Evolutionary conservation across 306 rosid species (phyloP), one percentile per base, ranked within the genome.

Genomic region (Prunus davidiana): DNA sequence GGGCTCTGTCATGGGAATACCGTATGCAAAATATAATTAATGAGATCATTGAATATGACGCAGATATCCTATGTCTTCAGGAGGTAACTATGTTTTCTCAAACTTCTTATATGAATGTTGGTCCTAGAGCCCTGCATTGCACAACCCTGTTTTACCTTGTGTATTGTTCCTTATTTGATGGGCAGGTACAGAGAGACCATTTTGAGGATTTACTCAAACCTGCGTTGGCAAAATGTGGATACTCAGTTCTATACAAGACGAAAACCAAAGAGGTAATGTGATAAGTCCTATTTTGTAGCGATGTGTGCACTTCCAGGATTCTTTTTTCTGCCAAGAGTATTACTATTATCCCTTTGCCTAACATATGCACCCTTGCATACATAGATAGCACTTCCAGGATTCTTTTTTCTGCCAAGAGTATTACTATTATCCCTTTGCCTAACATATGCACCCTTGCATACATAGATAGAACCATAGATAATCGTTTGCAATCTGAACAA

Each of bases 31-130:
- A 76, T 57, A 58, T 86, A 74, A 78, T 86, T 0, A 3, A 62
- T 4, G 87, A 82, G 73, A 86, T 86, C 50, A 45, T 77, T 34
- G 30, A 55, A 18, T 86, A 82, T 27, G 56, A 71, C 30, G 81
- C 87, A 14, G 84, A 77, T 72, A 86, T 86, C 60, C 64, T 86
- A 34, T 82, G 85, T 80, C 85, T 86, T 38, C 87, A 82, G 54
- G 89, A 86, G 89, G 87, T 82, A 25, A 32, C 43, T 70, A 41
- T 27, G 6, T 27, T 38, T 65, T 60, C 62, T 20, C 25, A 61
- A 75, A 47, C 4, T 14, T 38, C 61, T 43, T 51, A 63, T 20
- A 16, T 27, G 47, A 51, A 64, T 45, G 32, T 34, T 58, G 57
- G 43, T 24, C 52, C 45, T 55, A 52, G 15, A 2, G 58, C 32